These are phyloP conservation scores for Trichocomaceae sp. DNA, from an alignment of 2,329 filamentous ascomycete genomes.

Conservation along the genomic window DNA sequence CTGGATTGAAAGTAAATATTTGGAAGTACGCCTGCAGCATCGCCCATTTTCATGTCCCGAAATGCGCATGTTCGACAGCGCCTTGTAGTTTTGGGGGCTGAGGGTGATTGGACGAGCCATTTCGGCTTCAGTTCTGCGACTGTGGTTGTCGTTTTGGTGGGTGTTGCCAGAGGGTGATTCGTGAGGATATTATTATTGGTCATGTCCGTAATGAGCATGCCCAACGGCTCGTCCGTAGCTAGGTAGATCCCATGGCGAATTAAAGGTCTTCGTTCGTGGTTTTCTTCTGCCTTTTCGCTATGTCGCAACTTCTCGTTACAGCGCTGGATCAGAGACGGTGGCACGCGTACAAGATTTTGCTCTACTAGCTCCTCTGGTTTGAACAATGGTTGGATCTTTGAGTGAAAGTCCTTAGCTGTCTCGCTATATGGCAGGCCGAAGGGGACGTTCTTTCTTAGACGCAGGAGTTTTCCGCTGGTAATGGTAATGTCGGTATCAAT, in stretches of 20 bases:
- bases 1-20: conserved; percentile 25
- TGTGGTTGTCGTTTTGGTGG: conserved; percentile 24
- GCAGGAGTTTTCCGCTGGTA: conserved; percentile 47
- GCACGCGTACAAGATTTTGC: conserved; percentile 49
- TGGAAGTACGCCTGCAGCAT: background rate
- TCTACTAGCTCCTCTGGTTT: conserved; percentile 48
- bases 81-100: conserved; percentile 55
- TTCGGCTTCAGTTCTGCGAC: conserved; percentile 77
- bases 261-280: conserved; percentile 32
- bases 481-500: conserved; percentile 12
- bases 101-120: conserved; percentile 71
- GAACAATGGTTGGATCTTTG: conserved; percentile 50
- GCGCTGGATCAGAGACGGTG: conserved; percentile 37
- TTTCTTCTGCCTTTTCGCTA: conserved; percentile 39
- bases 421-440: conserved; percentile 48
- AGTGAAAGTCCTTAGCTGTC: conserved; percentile 35
- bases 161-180: background rate
- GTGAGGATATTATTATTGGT: conserved; percentile 40
- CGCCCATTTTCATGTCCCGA: conserved; percentile 39
- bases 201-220: conserved; percentile 71
- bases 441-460: conserved; percentile 53
- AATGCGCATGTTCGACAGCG: conserved; percentile 71
- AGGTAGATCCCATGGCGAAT: conserved; percentile 48
- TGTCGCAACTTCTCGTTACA: conserved; percentile 51
- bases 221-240: conserved; percentile 52